Base-by-base conservation (phyloP, 2,329 filamentous ascomycete species). In the Alternaria brassicicola region DNA sequence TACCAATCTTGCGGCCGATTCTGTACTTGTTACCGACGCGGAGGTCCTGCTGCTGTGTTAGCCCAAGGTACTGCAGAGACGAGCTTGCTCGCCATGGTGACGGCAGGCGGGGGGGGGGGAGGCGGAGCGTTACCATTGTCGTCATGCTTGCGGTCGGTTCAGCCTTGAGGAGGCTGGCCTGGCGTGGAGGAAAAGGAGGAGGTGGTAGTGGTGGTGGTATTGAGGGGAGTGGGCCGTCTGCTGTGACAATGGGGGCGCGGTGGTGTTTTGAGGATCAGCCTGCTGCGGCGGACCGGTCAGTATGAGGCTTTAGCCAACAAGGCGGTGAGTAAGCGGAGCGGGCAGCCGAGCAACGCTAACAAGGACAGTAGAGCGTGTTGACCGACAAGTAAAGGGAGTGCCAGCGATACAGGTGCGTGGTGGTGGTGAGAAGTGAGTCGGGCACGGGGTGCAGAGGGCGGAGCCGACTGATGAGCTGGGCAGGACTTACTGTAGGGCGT, bases 1-100 rank as follows among this genome's bases (percentile, higher is more conserved):
- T 97, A 72, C 95, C 95, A 76, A 99, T 99, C 87, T 99, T 99
- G 74, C 95, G 92, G 79, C 95, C 95, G 80, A 99, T 98, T 74
- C 95, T 93, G 88, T 99, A 99, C 79, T 99, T 98, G 81, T 98
- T 98, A 81, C 95, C 95, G 82, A 99, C 95, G 77, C 95, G 93
- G 75, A 99, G 89, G 88, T 99, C 95, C 94, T 98, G 74, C 26
- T 39, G 59, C 33, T 12, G 10, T 59, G 72, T 75, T 62, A 76
- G 73, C 64, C 57, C 60, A n/a, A 36, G 49, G 43, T 35, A 25
- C 46, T 63, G 55, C 57, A 53, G 55, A 58, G 57, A 60, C 52
- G 60, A 49, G 59, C 51, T 57, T 58, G 53, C 59, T 47, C 48
- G 57, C 42, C 47, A 61, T 50, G 53, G 50, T 49, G 58, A 59